phyloP scores from a whole-genome alignment of 129 eudicot genomes.

The Escallonia herrerae region DNA sequence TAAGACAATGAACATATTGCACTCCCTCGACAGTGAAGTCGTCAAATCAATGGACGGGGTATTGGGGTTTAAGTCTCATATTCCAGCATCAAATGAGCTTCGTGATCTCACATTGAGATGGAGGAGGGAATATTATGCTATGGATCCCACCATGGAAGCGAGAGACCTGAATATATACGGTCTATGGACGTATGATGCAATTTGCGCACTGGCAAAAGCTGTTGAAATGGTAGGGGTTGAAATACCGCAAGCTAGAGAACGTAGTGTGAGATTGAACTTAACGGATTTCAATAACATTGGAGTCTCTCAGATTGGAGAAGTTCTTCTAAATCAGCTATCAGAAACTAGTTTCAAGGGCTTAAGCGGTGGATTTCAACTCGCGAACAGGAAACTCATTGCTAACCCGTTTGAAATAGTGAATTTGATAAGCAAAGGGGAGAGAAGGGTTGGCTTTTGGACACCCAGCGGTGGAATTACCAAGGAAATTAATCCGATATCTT shows the following conservation, averaged over 20 bases:
- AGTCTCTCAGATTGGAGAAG: constrained; percentile 20
- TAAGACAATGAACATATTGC: constrained; percentile 14
- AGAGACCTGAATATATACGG: constrained; percentile 1
- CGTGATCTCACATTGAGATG: constrained; percentile 15
- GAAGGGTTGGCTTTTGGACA: constrained; percentile 49
- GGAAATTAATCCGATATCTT: neutral
- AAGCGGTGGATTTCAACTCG: constrained; percentile 37
- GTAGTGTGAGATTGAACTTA: neutral
- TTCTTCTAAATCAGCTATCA: constrained; percentile 19
- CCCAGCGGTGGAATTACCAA: constrained; percentile 11
- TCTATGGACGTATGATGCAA: constrained; percentile 27
- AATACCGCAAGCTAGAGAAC: constrained; percentile 12
- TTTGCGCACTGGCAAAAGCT: constrained; percentile 23
- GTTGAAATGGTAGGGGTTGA: constrained; percentile 14
- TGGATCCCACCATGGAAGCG: neutral
- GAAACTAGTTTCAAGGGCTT: constrained; percentile 30
- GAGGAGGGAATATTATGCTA: neutral
- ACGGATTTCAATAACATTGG: neutral
- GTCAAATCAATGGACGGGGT: constrained; percentile 34
- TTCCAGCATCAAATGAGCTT: constrained; percentile 25
- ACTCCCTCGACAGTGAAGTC: constrained; percentile 10
- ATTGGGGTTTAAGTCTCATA: constrained; percentile 29
- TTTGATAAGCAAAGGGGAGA: constrained; percentile 35
- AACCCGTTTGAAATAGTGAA: constrained; percentile 27
- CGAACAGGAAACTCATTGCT: constrained; percentile 12